A percentile compares a stretch with the other conserved stretches of the same genome.
phyloP scores from a whole-genome alignment of 176 grass and related monocot genomes.

The Panicum miliaceum region DNA sequence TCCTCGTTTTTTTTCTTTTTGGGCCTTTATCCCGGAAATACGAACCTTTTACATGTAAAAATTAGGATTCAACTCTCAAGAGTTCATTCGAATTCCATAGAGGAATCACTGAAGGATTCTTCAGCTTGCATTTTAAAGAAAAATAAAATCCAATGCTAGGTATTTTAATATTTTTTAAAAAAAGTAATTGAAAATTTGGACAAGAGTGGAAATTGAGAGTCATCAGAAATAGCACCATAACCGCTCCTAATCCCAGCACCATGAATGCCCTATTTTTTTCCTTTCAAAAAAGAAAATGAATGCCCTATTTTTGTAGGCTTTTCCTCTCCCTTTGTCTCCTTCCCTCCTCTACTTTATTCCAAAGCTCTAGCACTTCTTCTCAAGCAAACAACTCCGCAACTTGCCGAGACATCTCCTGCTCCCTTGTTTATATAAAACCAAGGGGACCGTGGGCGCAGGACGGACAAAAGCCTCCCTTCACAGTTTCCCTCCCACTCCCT shows the following conservation, averaged over 20 bases:
- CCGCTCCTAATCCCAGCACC: background rate
- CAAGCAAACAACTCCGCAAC: slow-evolving; percentile 35
- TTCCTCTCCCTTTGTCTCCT: slow-evolving; percentile 49
- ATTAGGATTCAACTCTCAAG: background rate
- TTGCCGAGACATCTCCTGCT: slow-evolving; percentile 38
- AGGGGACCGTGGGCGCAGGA: background rate
- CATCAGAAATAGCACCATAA: background rate
- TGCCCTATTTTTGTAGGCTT: slow-evolving; percentile 37
- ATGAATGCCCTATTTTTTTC: slow-evolving; percentile 23
- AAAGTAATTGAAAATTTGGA: background rate
- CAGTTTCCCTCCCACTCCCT: slow-evolving; percentile 5
- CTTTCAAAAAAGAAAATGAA: no score
- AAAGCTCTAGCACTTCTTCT: slow-evolving; percentile 36
- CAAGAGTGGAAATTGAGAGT: background rate
- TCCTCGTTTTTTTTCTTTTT: background rate
- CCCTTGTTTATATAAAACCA: slow-evolving; percentile 51
- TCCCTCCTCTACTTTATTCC: slow-evolving; percentile 46
- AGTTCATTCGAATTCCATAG: background rate
- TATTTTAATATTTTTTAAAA: background rate
- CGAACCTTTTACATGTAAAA: background rate
- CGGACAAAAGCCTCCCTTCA: slow-evolving; percentile 45
- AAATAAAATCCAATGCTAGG: no score
- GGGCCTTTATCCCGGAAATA: background rate
- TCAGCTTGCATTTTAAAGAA: background rate
- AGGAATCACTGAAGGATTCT: background rate